A percentile compares a stretch with the other conserved stretches of the same genome.
Conservation (phyloP, 805 yeast species). For the Yarrowia sp. region DNA sequence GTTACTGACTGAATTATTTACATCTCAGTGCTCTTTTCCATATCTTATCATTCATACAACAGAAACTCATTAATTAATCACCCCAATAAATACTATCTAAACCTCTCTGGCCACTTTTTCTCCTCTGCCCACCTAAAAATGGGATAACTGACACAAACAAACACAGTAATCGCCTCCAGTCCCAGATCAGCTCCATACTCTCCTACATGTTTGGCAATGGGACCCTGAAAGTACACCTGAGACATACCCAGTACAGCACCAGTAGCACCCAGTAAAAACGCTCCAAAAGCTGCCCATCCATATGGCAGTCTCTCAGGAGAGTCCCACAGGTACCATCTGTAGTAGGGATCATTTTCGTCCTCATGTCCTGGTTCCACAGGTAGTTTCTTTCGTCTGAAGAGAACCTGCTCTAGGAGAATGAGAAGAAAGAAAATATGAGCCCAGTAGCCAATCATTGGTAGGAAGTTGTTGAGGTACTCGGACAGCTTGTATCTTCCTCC, state of each 20-base stretch:
- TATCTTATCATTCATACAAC: no score
- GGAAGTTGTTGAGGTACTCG: conserved; percentile 70
- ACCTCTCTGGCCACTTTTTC: conserved; percentile 37
- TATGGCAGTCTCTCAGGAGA: conserved; percentile 56
- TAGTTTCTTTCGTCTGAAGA: conserved; percentile 57
- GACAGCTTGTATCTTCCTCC: conserved; percentile 74
- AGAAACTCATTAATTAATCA: background rate
- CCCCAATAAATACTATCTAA: background rate
- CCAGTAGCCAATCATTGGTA: conserved; percentile 94
- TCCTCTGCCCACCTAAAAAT: conserved; percentile 63
- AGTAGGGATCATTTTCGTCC: conserved; percentile 50
- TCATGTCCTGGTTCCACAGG: conserved; percentile 33
- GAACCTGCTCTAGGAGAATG: conserved; percentile 65
- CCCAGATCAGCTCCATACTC: conserved; percentile 77
- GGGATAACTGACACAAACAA: conserved; percentile 52
- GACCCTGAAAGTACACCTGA: conserved; percentile 81
- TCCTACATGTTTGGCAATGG: conserved; percentile 64
- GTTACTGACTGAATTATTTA: no score
- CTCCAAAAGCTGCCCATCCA: conserved; percentile 67
- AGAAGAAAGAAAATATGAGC: conserved; percentile 74
- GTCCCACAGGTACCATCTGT: conserved; percentile 70
- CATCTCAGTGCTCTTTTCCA: no score
- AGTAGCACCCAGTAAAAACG: conserved; percentile 68
- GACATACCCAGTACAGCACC: conserved; percentile 89
- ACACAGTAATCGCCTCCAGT: conserved; percentile 69